Base-by-base conservation (phyloP, 2,329 filamentous ascomycete genomes). In the Cryphonectria nitschkei region DNA sequence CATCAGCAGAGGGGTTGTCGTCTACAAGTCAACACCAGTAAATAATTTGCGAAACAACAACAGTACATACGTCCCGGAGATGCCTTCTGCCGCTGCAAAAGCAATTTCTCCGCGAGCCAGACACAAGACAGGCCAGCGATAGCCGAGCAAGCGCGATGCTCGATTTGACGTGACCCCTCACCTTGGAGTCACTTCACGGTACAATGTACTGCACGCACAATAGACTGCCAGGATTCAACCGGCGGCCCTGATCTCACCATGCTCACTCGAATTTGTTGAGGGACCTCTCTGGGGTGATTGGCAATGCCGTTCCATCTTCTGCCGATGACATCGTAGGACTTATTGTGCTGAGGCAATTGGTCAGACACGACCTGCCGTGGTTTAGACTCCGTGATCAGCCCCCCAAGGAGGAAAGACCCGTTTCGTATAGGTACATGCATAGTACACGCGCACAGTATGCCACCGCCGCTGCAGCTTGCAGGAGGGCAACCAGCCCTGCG, bases 351-450 rank as follows among this genome's bases (percentile, higher is more conserved):
- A 61, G 34, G 58, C 58, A 39, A 32, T 39, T 39, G 58, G 58
- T 58, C 58, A 61, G 58, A 37, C 32, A 61, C 29, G 32, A 32
- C 13, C 56, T 60, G 16, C 13, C 29, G 58, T 58, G 26, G 29
- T 32, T 19, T 58, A 32, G 54, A 32, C 54, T 58, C 54, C 54
- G 34, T 37, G 58, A 61, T 61, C 34, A 39, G 32, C 54, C 8
- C 8, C 58, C 56, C 58, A n/a, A 61, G 58, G 34, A 39, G 58
- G 58, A 61, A 61, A 34, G 58, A 29, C 54, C 26, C 54, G 13
- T 58, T 16, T 19, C 16, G 70, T 67, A 58, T 46, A 22, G 26
- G 41, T 54, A 58, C 54, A 19, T 32, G 54, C 54, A 32, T 16
- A 32, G 54, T 58, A 39, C 58, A 39, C 58, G 13, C 26, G 52